phyloP scores from a whole-genome alignment of 768 basidiomycete species.

The Rhodotorula taiwanensis region DNA sequence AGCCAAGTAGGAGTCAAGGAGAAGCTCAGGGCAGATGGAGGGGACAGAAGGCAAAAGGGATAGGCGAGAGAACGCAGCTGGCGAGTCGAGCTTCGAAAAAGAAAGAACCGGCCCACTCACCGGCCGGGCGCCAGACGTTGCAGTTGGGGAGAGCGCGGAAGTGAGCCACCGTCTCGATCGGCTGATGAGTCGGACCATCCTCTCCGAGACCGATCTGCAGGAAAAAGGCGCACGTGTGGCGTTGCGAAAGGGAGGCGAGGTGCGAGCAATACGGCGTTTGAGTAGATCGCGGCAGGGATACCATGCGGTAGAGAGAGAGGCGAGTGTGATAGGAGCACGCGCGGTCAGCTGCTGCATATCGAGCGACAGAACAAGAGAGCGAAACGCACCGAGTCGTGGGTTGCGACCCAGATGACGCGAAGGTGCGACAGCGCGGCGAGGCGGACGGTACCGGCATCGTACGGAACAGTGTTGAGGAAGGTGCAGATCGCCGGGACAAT shows the following conservation, averaged over 20 bases:
- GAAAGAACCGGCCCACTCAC: background rate
- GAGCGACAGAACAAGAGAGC: too few relatives aligned
- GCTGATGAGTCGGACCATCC: constrained; percentile 79
- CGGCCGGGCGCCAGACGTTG: constrained; percentile 55
- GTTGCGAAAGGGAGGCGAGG: too few relatives aligned
- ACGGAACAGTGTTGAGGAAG: constrained; percentile 55
- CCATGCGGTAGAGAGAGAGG: too few relatives aligned
- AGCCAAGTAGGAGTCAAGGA: too few relatives aligned
- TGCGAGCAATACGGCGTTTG: background rate
- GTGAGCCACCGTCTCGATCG: constrained; percentile 55
- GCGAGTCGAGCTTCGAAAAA: background rate
- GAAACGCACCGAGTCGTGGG: constrained; percentile 81
- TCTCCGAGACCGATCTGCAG: constrained; percentile 6
- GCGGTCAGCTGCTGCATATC: too few relatives aligned
- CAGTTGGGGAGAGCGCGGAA: constrained; percentile 85
- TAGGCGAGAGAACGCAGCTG: too few relatives aligned
- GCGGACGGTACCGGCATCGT: constrained; percentile 80
- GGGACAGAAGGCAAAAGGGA: background rate
- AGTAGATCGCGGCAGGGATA: background rate
- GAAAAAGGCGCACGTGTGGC: background rate
- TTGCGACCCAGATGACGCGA: constrained; percentile 92
- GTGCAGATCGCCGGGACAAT: constrained; percentile 83
- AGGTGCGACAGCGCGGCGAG: constrained; percentile 81
- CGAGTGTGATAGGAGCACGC: too few relatives aligned
- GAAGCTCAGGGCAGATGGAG: background rate